These are phyloP conservation scores for Umbelopsis ramanniana DNA, from an alignment of 192 early-diverging fungal genomes.

Conservation along the genomic window DNA sequence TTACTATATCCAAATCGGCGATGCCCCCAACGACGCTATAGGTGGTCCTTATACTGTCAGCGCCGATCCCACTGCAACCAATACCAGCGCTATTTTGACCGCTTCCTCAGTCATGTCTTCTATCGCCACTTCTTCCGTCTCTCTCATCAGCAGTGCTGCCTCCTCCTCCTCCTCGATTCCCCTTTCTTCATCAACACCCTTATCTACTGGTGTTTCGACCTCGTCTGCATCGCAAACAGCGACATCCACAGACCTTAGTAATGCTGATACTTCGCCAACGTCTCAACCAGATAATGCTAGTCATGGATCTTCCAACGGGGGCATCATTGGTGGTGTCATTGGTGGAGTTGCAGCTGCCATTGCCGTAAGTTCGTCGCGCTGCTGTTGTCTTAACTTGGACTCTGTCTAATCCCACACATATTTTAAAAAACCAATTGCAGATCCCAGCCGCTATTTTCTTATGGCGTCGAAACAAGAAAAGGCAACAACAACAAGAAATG, in stretches of 20 bases:
- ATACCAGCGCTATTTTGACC: neutral
- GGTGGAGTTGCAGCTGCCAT: constrained; percentile 8
- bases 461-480: constrained; percentile 9
- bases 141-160: neutral
- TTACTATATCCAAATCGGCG: constrained; percentile 16
- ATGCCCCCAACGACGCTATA: constrained; percentile 8
- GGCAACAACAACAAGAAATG: constrained; percentile 13
- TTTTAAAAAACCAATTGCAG: too few species aligned
- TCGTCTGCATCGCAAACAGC: neutral
- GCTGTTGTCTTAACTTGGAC: neutral
- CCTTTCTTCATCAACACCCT: constrained; percentile 3
- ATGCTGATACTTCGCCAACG: neutral
- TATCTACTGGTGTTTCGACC: neutral
- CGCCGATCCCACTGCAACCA: neutral
- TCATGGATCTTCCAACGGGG: neutral
- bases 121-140: neutral
- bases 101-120: neutral
- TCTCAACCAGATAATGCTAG: neutral
- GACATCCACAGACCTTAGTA: neutral
- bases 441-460: neutral
- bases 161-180: constrained; percentile 4
- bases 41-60: constrained; percentile 12
- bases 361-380: neutral
- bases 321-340: constrained; percentile 7
- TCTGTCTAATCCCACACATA: neutral